These are phyloP conservation scores for Gomphus sp. DNA, from an alignment of 1,284 basidiomycete genomes.

Conservation along the genomic window DNA sequence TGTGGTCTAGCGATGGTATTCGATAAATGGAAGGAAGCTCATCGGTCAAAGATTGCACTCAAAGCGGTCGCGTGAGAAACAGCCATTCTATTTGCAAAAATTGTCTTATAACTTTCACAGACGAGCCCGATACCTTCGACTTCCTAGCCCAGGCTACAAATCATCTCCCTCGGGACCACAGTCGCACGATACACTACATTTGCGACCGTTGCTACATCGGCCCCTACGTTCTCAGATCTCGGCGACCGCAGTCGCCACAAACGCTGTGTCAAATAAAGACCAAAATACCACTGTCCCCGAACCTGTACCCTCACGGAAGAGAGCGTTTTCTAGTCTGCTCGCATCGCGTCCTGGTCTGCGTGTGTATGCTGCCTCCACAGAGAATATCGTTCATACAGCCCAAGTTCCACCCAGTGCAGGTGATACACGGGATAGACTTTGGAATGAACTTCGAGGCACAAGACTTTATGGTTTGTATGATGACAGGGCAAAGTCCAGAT, in stretches of 20 bases:
- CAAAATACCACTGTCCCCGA: constrained; percentile 19
- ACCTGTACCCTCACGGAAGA: constrained; percentile 20
- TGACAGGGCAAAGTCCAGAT: not conserved
- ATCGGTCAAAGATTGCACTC: constrained; percentile 59
- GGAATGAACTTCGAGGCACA: constrained; percentile 50
- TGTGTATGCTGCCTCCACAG: constrained; percentile 12
- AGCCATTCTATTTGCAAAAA: not conserved
- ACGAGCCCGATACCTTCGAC: constrained; percentile 59
- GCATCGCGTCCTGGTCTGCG: constrained; percentile 23
- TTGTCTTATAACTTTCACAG: constrained; percentile 21
- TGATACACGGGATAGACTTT: constrained; percentile 38
- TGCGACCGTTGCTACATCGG: constrained; percentile 18
- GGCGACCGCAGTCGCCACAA: constrained; percentile 23
- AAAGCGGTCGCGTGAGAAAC: constrained; percentile 72
- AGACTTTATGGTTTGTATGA: constrained; percentile 16
- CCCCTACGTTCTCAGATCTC: constrained; percentile 23
- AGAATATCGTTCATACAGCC: constrained; percentile 15
- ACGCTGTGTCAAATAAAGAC: constrained; percentile 23
- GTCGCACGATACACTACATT: constrained; percentile 13
- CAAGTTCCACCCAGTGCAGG: constrained; percentile 22
- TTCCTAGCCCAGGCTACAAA: constrained; percentile 36
- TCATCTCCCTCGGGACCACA: constrained; percentile 10
- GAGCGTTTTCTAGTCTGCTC: constrained; percentile 31
- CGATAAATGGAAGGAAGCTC: constrained; percentile 54
- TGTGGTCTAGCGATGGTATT: constrained; percentile 41